Conservation (phyloP, 2,329 filamentous ascomycete genomes). For the Penicillium palitans region DNA sequence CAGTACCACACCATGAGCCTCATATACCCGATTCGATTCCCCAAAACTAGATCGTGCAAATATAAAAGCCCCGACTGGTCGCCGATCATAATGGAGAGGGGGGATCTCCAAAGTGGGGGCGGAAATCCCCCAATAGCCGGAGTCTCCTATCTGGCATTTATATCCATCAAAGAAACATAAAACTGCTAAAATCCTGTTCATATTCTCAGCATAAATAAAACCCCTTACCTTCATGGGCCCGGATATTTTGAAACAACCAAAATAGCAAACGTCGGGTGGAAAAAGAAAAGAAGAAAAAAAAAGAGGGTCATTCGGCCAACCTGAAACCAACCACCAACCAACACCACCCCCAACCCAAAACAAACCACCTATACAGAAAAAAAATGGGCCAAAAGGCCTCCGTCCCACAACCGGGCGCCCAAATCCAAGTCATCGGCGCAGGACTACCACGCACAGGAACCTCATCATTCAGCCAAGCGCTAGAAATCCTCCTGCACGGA, state of each 20-base stretch:
- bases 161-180: background rate
- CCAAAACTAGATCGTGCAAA: background rate
- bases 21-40: background rate
- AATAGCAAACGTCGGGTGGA: background rate
- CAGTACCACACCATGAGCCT: fast-evolving
- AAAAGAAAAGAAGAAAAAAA: background rate
- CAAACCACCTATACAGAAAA: slow-evolving; percentile 5
- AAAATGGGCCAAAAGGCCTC: slow-evolving; percentile 26
- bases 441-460: slow-evolving; percentile 51
- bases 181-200: background rate
- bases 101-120: slow-evolving; percentile 3
- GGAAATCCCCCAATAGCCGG: background rate
- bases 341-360: background rate
- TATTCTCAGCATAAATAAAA: background rate
- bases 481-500: slow-evolving; percentile 50
- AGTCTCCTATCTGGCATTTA: slow-evolving; percentile 1
- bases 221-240: background rate
- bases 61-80: background rate
- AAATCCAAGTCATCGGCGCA: slow-evolving; percentile 30
- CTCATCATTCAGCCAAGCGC: slow-evolving; percentile 51
- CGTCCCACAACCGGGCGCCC: slow-evolving; percentile 17
- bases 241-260: background rate
- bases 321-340: background rate
- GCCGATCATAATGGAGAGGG: background rate
- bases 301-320: background rate